A percentile compares a stretch with the other conserved stretches of the same genome.
phyloP scores from a whole-genome alignment of 129 eudicot genomes.

The Heracleum sosnowskyi region DNA sequence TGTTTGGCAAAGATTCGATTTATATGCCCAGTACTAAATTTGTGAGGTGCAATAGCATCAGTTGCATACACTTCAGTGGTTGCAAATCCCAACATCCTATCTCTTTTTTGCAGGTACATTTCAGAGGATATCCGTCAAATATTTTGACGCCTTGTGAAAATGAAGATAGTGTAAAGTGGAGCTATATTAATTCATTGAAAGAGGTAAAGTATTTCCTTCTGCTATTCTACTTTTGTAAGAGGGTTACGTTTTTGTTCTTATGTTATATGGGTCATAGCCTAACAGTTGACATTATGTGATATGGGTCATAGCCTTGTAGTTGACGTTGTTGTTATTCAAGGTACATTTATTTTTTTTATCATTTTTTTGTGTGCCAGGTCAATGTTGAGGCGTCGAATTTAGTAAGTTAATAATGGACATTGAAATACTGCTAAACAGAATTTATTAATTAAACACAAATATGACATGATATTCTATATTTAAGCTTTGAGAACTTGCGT shows the following conservation, averaged over 20 bases:
- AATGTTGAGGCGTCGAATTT: background rate
- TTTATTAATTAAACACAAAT: background rate
- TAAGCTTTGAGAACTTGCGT: background rate
- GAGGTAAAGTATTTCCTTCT: slow-evolving; percentile 48
- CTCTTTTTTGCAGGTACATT: slow-evolving; percentile 65
- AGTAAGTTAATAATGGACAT: background rate
- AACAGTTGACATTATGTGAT: background rate
- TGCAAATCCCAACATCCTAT: slow-evolving; percentile 9
- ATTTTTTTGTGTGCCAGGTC: background rate
- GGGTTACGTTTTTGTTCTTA: background rate
- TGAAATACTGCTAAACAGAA: background rate
- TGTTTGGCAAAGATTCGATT: background rate
- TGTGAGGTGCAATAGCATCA: slow-evolving; percentile 2
- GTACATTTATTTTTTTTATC: background rate
- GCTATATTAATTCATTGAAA: slow-evolving; percentile 82
- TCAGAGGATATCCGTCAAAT: slow-evolving; percentile 88
- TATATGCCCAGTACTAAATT: background rate
- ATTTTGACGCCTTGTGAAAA: slow-evolving; percentile 86
- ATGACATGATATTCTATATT: background rate
- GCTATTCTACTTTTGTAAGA: background rate
- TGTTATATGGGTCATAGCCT: background rate
- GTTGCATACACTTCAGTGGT: background rate
- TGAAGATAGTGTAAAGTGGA: slow-evolving; percentile 98
- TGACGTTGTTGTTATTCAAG: background rate
- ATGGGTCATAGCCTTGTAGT: background rate